phyloP scores from a whole-genome alignment of 139 green algal species.

The Haematococcus sp. region DNA sequence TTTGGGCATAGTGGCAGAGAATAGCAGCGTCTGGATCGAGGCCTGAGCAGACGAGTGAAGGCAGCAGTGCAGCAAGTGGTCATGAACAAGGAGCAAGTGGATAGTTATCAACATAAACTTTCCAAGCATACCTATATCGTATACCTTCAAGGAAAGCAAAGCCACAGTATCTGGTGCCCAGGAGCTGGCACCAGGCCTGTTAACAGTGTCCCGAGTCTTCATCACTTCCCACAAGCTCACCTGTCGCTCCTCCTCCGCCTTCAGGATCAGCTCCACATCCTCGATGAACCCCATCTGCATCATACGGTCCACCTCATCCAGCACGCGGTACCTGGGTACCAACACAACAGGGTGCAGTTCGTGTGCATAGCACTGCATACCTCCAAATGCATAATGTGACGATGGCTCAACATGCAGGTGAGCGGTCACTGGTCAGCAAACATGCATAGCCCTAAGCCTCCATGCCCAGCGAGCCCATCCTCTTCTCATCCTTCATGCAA shows the following conservation, averaged over 20 bases:
- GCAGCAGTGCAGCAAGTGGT: no score
- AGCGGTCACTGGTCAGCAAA: no score
- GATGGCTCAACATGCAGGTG: background rate
- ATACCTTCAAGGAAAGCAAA: background rate
- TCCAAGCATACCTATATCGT: no score
- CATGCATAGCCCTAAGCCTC: no score
- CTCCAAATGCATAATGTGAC: background rate
- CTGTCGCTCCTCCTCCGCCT: conserved; percentile 35
- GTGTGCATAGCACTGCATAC: background rate
- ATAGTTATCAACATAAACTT: no score
- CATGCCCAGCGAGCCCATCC: no score
- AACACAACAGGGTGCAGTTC: background rate
- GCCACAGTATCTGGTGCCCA: background rate
- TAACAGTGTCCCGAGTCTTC: no score
- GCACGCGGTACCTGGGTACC: conserved; percentile 71
- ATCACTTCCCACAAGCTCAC: conserved; percentile 6
- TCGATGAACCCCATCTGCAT: conserved; percentile 99
- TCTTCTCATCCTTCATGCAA: no score
- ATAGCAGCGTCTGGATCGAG: conserved; percentile 94
- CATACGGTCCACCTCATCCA: conserved; percentile 99
- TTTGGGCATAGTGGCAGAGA: conserved; percentile 91
- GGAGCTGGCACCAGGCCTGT: no score
- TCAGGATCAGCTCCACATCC: conserved; percentile 97
- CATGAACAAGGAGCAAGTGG: no score
- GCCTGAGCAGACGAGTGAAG: conserved; percentile 22